phyloP scores from a whole-genome alignment of 2,329 filamentous ascomycete genomes.

The Chrysosporium queenslandicum region DNA sequence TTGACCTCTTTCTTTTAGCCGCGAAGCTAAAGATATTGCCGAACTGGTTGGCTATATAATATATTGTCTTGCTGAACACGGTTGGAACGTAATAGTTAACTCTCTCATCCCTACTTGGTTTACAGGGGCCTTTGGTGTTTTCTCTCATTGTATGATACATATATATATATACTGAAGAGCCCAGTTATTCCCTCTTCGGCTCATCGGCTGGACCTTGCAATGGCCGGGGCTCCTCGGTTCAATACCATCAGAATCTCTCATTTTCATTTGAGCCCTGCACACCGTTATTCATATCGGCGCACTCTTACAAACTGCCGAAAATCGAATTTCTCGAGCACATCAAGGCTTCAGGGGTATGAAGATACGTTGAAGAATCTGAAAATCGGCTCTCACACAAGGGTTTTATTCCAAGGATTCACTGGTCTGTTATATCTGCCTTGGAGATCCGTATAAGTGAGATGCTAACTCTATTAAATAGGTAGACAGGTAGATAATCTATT shows the following conservation, averaged over 20 bases:
- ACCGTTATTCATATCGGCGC: not conserved
- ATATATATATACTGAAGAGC: not conserved
- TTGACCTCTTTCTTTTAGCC: not conserved
- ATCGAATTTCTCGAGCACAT: slow-evolving; percentile 27
- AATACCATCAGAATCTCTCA: not conserved
- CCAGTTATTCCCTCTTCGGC: not conserved
- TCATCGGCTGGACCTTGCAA: slow-evolving; percentile 1
- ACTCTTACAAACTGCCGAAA: not conserved
- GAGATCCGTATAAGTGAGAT: not conserved
- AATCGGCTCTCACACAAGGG: slow-evolving; percentile 55
- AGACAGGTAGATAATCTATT: slow-evolving; percentile 14
- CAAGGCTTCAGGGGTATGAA: slow-evolving; percentile 37
- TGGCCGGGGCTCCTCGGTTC: not conserved
- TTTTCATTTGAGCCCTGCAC: not conserved
- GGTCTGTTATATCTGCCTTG: slow-evolving; percentile 30
- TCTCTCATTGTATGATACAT: not conserved
- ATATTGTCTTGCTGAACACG: not conserved
- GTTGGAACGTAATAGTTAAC: not conserved
- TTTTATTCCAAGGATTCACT: slow-evolving; percentile 63
- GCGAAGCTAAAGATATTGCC: not conserved
- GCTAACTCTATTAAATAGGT: slow-evolving; percentile 5
- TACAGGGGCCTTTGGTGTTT: not conserved
- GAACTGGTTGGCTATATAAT: not conserved
- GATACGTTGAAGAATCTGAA: slow-evolving; percentile 57
- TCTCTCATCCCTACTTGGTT: not conserved